Percentiles rank a stretch among this genome's conserved stretches.
phyloP scores from a whole-genome alignment of 306 rosid species.

The Citrullus mucosospermus region DNA sequence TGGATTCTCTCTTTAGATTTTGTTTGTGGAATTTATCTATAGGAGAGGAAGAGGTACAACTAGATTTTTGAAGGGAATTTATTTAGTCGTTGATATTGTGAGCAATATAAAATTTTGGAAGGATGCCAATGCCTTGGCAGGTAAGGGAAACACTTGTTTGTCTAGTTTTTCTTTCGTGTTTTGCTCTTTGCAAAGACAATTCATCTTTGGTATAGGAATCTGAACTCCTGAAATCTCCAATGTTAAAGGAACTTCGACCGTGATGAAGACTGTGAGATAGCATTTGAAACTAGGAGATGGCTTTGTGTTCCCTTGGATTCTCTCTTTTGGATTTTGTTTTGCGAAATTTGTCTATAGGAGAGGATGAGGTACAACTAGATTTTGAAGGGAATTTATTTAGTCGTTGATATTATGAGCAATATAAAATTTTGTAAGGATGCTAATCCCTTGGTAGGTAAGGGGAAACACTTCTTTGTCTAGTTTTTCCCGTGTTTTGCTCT shows the following conservation, averaged over 20 bases:
- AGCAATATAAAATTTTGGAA: neutral
- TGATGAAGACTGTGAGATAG: neutral
- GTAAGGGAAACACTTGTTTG: neutral
- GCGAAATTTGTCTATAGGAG: neutral
- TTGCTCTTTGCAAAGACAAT: neutral
- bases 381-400: neutral
- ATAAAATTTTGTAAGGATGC: too few relatives aligned
- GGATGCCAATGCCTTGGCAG: neutral
- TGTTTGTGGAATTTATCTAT: neutral
- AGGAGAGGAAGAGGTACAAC: neutral
- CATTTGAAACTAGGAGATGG: neutral
- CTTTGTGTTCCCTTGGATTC: neutral
- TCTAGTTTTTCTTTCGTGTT: neutral
- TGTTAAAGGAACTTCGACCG: neutral
- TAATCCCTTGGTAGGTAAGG: too few relatives aligned
- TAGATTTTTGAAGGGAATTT: neutral
- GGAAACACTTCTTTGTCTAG: too few relatives aligned
- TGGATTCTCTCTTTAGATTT: neutral
- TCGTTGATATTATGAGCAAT: too few relatives aligned
- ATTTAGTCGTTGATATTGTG: neutral
- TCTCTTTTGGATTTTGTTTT: neutral
- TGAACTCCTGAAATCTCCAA: neutral
- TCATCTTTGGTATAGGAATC: neutral
- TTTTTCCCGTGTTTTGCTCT: too few relatives aligned
- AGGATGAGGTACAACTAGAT: neutral